These are phyloP conservation scores for Pascua sp. DNA, from an alignment of 1,284 basidiomycete species.

Conservation along the genomic window DNA sequence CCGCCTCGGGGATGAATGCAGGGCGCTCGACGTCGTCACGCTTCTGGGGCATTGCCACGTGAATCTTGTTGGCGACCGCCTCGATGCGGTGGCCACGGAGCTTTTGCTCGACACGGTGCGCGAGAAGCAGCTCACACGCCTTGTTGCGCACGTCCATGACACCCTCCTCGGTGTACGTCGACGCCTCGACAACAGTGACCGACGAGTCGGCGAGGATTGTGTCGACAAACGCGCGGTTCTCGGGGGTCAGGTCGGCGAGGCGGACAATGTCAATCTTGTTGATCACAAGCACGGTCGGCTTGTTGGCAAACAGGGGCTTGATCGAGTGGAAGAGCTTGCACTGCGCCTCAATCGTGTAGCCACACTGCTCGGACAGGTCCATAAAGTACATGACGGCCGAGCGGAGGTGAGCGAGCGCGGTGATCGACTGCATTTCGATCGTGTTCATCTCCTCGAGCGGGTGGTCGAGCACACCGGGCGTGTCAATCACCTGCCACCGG, in stretches of 20 bases:
- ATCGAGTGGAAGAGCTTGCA: slow-evolving; percentile 97
- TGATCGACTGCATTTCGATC: slow-evolving; percentile 98
- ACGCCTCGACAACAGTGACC: slow-evolving; percentile 73
- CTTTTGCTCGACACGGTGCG: slow-evolving; percentile 87
- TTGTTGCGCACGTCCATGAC: slow-evolving; percentile 91
- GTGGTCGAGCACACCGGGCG: slow-evolving; percentile 80
- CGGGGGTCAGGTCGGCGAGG: slow-evolving; percentile 71
- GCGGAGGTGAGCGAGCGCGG: slow-evolving; percentile 88
- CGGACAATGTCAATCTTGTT: slow-evolving; percentile 93
- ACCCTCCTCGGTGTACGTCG: slow-evolving; percentile 90
- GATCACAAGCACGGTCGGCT: slow-evolving; percentile 85
- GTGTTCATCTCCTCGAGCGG: slow-evolving; percentile 98
- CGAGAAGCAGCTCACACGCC: slow-evolving; percentile 86
- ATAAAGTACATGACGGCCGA: slow-evolving; percentile 92
- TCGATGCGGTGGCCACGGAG: slow-evolving; percentile 90
- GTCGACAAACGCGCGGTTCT: slow-evolving; percentile 72
- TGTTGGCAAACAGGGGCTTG: slow-evolving; percentile 88
- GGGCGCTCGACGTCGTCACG: slow-evolving; percentile 78
- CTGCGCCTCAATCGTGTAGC: slow-evolving; percentile 88
- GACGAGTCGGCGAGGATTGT: slow-evolving; percentile 73
- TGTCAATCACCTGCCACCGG: slow-evolving; percentile 96
- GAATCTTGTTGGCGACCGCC: slow-evolving; percentile 84
- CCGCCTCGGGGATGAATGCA: slow-evolving; percentile 79
- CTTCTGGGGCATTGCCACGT: slow-evolving; percentile 83
- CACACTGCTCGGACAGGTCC: slow-evolving; percentile 94